Conservation (phyloP, 805 yeast species). For the Kazachstania viticola region DNA sequence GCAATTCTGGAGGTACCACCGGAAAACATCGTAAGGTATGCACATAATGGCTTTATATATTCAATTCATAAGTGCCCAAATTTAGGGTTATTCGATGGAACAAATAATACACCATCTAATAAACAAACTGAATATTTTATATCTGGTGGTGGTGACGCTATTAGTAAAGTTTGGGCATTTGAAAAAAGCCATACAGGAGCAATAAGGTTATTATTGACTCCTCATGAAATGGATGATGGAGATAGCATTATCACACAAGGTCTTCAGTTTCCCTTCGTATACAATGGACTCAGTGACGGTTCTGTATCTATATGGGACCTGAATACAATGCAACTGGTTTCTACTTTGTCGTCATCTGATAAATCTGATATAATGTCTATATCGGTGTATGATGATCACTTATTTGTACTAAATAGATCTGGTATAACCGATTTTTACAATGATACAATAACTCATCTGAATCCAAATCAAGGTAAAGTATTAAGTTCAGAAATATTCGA, state of each 20-base stretch:
- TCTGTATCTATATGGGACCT: constrained; percentile 78
- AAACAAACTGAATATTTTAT: constrained; percentile 31
- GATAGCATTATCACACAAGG: constrained; percentile 65
- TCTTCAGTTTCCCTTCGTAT: constrained; percentile 53
- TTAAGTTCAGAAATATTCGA: constrained; percentile 43
- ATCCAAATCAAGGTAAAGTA: constrained; percentile 44
- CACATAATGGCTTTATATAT: constrained; percentile 87
- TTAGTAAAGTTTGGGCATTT: constrained; percentile 68
- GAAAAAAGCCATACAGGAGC: constrained; percentile 7
- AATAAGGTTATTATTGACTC: constrained; percentile 6
- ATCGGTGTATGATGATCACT: constrained; percentile 20
- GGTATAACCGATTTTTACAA: constrained; percentile 36
- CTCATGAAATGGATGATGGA: constrained; percentile 36
- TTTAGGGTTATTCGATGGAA: too few relatives aligned
- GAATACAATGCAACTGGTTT: constrained; percentile 60
- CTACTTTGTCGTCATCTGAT: constrained; percentile 30
- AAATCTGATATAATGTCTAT: constrained; percentile 44
- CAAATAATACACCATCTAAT: too few relatives aligned
- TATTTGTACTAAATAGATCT: constrained; percentile 29
- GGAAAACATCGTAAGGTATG: constrained; percentile 58
- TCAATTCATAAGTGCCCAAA: constrained; percentile 32
- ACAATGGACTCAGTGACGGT: constrained; percentile 74
- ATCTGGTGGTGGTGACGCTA: constrained; percentile 88
- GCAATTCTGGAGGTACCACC: constrained; percentile 56
- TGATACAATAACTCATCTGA: constrained; percentile 36